phyloP scores from a whole-genome alignment of 768 basidiomycete genomes.

The Lactarius pseudohatsudake region DNA sequence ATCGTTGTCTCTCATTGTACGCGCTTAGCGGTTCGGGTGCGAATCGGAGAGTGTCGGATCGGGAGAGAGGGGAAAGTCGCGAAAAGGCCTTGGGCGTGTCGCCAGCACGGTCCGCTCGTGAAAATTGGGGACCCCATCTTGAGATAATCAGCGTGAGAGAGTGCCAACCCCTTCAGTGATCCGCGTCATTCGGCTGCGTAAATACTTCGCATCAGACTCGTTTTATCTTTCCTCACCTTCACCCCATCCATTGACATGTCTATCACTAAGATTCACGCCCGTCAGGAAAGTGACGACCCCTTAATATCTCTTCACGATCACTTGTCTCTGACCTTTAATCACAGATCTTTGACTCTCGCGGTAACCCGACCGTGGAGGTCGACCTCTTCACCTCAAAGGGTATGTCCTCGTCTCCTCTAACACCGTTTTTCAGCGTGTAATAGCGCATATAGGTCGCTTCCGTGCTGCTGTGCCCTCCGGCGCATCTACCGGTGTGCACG shows the following conservation, averaged over 20 bases:
- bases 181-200: slow-evolving; percentile 28
- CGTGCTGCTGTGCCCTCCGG: slow-evolving; percentile 96
- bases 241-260: slow-evolving; percentile 63
- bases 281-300: slow-evolving; percentile 61
- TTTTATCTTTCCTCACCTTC: slow-evolving; percentile 15
- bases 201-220: slow-evolving; percentile 23
- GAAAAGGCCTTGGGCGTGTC: background rate
- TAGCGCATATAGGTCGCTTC: slow-evolving; percentile 68
- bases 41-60: background rate
- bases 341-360: slow-evolving; percentile 99
- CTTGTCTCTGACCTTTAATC: slow-evolving; percentile 1
- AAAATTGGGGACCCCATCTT: slow-evolving; percentile 21
- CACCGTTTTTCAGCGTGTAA: slow-evolving; percentile 14
- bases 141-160: slow-evolving; percentile 45
- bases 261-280: slow-evolving; percentile 87
- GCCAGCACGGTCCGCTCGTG: background rate
- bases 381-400: slow-evolving; percentile 88
- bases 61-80: background rate
- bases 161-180: slow-evolving; percentile 25
- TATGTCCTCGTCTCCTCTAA: slow-evolving; percentile 36
- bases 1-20: background rate
- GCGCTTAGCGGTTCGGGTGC: background rate
- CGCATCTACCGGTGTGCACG: slow-evolving; percentile 96
- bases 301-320: slow-evolving; percentile 2
- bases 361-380: slow-evolving; percentile 96